These are phyloP conservation scores for Zasmidium angulare DNA, from an alignment of 2,329 filamentous ascomycete species.

Conservation along the genomic window DNA sequence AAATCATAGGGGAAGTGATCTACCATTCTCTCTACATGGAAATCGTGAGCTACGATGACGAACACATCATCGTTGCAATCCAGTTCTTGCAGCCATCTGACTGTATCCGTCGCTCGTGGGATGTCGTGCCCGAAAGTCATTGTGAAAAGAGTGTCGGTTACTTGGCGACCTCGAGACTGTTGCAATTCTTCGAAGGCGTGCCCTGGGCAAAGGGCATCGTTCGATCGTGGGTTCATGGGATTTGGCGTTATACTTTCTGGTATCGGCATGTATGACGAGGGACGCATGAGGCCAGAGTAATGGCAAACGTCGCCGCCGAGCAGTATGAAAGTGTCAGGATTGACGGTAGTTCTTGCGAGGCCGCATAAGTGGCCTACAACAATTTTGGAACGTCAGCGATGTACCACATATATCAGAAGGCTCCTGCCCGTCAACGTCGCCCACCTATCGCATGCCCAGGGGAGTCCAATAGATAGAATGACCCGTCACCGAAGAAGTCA, in stretches of 20 bases:
- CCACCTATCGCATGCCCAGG: constrained; percentile 51
- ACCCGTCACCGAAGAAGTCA: constrained; percentile 58
- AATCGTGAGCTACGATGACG: constrained; percentile 5
- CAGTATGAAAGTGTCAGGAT: constrained; percentile 43
- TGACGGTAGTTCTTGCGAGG: constrained; percentile 43
- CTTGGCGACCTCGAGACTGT: background rate
- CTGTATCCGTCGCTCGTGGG: constrained; percentile 4
- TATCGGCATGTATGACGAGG: constrained; percentile 42
- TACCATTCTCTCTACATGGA: background rate
- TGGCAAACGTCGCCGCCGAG: constrained; percentile 51
- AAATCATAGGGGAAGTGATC: constrained; percentile 1
- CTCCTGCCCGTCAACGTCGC: no score
- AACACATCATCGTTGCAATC: constrained; percentile 4
- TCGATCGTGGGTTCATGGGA: background rate
- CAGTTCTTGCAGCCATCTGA: constrained; percentile 8
- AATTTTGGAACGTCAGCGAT: no score
- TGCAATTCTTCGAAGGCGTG: constrained; percentile 5
- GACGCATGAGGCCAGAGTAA: constrained; percentile 46
- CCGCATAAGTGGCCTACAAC: constrained; percentile 44
- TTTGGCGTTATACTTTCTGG: constrained; percentile 19
- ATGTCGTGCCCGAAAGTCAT: constrained; percentile 9
- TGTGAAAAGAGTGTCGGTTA: background rate
- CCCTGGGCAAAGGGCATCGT: background rate
- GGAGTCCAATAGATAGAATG: constrained; percentile 54
- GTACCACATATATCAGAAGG: no score